Percentiles rank a stretch among this genome's conserved stretches.
Evolutionary conservation across 2,329 filamentous ascomycete species (phyloP).

Genomic region (Knufia petricola): DNA sequence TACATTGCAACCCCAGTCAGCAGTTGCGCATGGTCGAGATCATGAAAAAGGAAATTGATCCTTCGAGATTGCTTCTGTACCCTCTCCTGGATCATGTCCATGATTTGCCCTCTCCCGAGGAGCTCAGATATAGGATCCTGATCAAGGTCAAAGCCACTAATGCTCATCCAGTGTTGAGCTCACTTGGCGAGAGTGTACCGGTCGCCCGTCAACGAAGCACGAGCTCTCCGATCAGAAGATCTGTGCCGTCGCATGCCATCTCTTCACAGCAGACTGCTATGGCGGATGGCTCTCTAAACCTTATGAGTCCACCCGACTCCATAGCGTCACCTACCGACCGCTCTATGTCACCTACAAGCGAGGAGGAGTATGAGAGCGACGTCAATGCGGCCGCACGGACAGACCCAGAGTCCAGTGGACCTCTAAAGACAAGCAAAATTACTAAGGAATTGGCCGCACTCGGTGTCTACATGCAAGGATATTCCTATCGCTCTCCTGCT

Average conservation of each 20-base stretch:
- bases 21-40: constrained; percentile 82
- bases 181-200: constrained; percentile 30
- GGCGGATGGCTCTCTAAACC: constrained; percentile 30
- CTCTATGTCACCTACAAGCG: constrained; percentile 45
- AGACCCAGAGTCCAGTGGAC: constrained; percentile 53
- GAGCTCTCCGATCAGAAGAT: constrained; percentile 56
- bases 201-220: constrained; percentile 54
- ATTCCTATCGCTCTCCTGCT: constrained; percentile 79
- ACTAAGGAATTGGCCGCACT: constrained; percentile 72
- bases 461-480: constrained; percentile 65
- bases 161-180: constrained; percentile 39
- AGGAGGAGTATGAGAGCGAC: constrained; percentile 65
- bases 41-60: constrained; percentile 69
- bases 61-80: constrained; percentile 65
- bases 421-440: constrained; percentile 66
- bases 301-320: constrained; percentile 42
- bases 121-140: constrained; percentile 72
- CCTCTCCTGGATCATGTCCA: constrained; percentile 60
- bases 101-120: constrained; percentile 71
- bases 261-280: constrained; percentile 42
- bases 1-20: constrained; percentile 77
- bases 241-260: constrained; percentile 34
- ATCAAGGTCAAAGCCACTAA: constrained; percentile 88
- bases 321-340: constrained; percentile 41
- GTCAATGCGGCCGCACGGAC: constrained; percentile 38